These are phyloP conservation scores for Monilinia polystroma DNA, from an alignment of 2,329 filamentous ascomycete species.

Conservation along the genomic window DNA sequence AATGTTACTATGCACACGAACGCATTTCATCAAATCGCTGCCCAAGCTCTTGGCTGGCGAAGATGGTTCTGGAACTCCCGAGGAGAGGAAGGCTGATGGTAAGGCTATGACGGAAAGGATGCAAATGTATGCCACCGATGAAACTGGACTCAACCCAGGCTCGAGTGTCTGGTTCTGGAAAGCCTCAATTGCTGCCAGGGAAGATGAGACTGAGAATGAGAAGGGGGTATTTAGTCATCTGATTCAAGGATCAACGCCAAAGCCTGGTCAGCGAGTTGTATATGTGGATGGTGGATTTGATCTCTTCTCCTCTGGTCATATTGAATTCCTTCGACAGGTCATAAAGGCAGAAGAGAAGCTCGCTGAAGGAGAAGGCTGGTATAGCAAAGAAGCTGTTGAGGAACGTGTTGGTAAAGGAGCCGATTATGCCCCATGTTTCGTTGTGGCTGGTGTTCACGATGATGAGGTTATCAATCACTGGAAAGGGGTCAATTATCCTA, in stretches of 20 bases:
- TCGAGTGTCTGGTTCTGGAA: conserved; percentile 85
- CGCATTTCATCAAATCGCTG: conserved; percentile 86
- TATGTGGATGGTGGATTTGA: conserved; percentile 98
- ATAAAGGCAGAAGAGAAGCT: conserved; percentile 68
- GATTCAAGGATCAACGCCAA: conserved; percentile 68
- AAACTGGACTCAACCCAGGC: conserved; percentile 74
- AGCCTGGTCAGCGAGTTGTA: conserved; percentile 77
- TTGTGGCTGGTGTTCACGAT: conserved; percentile 93
- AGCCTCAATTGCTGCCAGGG: conserved; percentile 45
- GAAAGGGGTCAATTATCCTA: conserved; percentile 98
- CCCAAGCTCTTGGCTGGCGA: conserved; percentile 65
- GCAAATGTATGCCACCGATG: conserved; percentile 82
- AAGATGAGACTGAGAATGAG: conserved; percentile 51
- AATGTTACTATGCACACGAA: conserved; percentile 94
- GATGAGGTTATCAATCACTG: conserved; percentile 93
- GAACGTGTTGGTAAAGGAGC: conserved; percentile 62
- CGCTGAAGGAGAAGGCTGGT: conserved; percentile 72
- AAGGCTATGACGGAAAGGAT: conserved; percentile 74
- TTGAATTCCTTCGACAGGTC: conserved; percentile 85
- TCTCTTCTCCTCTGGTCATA: conserved; percentile 93
- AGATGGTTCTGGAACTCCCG: conserved; percentile 68
- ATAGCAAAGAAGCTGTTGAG: conserved; percentile 59
- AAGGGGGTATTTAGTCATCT: conserved; percentile 65
- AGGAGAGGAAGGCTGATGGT: conserved; percentile 64
- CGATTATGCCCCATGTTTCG: conserved; percentile 79